Evolutionary conservation across 768 basidiomycete species (phyloP).

Genomic region (Termitomyces sp.): DNA sequence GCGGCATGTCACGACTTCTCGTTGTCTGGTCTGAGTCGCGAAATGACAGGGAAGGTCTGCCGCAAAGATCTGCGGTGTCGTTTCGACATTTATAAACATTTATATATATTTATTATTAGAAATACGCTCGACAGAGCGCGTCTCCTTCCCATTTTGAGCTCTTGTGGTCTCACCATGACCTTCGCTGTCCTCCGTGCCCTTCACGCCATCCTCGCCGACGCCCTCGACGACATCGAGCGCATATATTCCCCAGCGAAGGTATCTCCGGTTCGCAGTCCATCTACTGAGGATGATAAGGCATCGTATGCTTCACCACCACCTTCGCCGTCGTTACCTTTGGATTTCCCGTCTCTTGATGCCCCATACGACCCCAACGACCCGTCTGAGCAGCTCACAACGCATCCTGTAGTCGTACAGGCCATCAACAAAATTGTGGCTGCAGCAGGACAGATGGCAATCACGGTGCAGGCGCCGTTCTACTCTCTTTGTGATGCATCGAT

Average conservation of each 20-base stretch:
- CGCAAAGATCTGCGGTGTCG: constrained; percentile 16
- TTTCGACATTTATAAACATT: not conserved
- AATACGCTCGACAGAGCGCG: not conserved
- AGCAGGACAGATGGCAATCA: constrained; percentile 60
- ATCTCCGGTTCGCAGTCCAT: constrained; percentile 5
- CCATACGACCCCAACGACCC: constrained; percentile 42
- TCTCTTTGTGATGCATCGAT: constrained; percentile 71
- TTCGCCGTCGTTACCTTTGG: constrained; percentile 30
- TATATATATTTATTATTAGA: constrained; percentile 14
- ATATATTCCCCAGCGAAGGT: constrained; percentile 38
- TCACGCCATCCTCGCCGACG: constrained; percentile 62
- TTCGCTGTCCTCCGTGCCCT: constrained; percentile 62
- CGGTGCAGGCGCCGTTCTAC: constrained; percentile 65
- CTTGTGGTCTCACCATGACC: constrained; percentile 37
- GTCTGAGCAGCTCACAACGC: constrained; percentile 52
- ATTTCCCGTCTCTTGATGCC: constrained; percentile 56
- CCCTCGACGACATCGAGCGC: constrained; percentile 64
- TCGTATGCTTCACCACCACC: constrained; percentile 29
- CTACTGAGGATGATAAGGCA: not conserved
- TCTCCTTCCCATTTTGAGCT: not conserved
- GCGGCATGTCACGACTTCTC: constrained; percentile 4
- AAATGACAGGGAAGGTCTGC: constrained; percentile 16
- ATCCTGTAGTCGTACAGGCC: constrained; percentile 57
- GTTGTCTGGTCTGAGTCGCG: not conserved
- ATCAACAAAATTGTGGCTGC: constrained; percentile 66